Base-by-base conservation (phyloP, 2,329 filamentous ascomycete species). In the Cercospora citrullina region DNA sequence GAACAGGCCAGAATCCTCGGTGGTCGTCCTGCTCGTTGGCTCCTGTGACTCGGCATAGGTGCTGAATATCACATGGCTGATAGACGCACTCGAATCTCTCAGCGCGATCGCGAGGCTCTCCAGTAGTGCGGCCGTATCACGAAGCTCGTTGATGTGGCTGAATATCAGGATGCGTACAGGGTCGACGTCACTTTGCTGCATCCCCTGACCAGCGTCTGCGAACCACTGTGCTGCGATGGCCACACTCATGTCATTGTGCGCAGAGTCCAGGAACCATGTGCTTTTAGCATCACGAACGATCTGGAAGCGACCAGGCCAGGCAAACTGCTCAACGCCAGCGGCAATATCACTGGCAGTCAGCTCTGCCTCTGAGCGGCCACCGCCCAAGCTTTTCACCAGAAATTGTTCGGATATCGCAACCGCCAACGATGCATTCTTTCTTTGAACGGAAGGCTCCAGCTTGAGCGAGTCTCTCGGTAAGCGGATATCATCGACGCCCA, bases 361-460 rank as follows among this genome's bases (percentile, higher is more conserved):
- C 36, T 39, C n/a, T 12, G 10, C 16, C 28, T 36, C 18, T 8
- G 7, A 4, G 18, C 14, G 39, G 21, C 26, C 7, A 65, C 28
- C 21, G 45, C 57, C 23, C 9, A 58, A 21, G 12, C 26, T 39
- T 10, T 57, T 55, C 0, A 53, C 28, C 14, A 75, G 66, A 33
- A 70, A 72, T 16, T 69, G 68, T 30, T 73, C 58, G n/a, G 71
- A 69, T 14, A 65, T 67, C 1, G 85, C 84, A 23, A 87, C 81
- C 10, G 87, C 87, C 26, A 90, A 78, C 8, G 85, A 86, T 23
- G 87, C 87, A 73, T 90, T 90, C 60, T 80, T 83, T 69, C 86
- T 86, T 73, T 89, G 87, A 71, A 89, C 89, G 31, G 85, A 82
- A 23, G 84, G 87, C 12, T 85, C 83, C 14, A 90, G 78, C 1